Base-by-base conservation (phyloP, 106 monocot genomes). In the Alisma plantagoaquatica region DNA sequence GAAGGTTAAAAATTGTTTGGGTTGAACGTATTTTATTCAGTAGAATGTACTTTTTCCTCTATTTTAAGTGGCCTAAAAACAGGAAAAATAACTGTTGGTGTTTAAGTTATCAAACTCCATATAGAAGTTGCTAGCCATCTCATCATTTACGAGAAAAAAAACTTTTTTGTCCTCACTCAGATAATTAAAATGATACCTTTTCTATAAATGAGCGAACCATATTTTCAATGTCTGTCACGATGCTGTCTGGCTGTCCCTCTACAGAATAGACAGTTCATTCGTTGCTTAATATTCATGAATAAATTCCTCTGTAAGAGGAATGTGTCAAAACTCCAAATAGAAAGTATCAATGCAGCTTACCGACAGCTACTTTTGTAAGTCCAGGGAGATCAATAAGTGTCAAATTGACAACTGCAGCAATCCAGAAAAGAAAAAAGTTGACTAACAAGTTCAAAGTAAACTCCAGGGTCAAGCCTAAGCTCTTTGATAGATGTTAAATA, bases 381-480 rank as follows among this genome's bases (percentile, higher is more conserved):
- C 96, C 88, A 65, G 96, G 96, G 59, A 96, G 88, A 76, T 96
- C 96, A 69, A 96, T 46, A 9, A 96, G 78, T 4, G 96, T 96
- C 55, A 96, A 64, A 55, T 96, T 88, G 38, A 96, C 88, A 78
- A 96, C 96, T 96, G 84, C 18, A n/a, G n/a, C n/a, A n/a, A n/a
- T n/a, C n/a, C n/a, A n/a, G n/a, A n/a, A n/a, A n/a, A n/a, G n/a
- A n/a, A n/a, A n/a, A n/a, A n/a, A n/a, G n/a, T n/a, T n/a, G n/a
- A n/a, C n/a, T n/a, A n/a, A n/a, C 56, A 73, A 19, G 6, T 44
- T 41, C 9, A 68, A 48, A 47, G 2, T 43, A 41, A 41, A 27
- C 16, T 22, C 32, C 22, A 20, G 7, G 17, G 23, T 33, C 17
- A 27, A 55, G 65, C 44, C 64, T 44, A 20, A 59, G 2, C 50